Evolutionary conservation across 2,329 filamentous ascomycete species (phyloP), one percentile per base, ranked within the genome.

Genomic region (Monosporascus ibericus): DNA sequence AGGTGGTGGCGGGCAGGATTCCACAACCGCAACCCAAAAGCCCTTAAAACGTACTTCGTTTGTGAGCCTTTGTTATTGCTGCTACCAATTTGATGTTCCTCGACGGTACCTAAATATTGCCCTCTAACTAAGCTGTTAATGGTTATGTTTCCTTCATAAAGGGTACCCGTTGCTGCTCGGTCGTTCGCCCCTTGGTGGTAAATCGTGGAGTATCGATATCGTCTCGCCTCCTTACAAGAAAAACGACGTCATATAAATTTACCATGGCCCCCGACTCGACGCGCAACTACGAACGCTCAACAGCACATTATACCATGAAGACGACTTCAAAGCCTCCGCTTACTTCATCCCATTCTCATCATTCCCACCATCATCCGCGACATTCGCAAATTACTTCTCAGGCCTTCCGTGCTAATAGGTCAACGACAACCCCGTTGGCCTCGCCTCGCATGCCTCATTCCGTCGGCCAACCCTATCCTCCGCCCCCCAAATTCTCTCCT

Each of bases 371-470:
- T 50, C 51, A 56, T 49, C 51, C 62, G 24, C 61, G 64, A 18
- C 68, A 72, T 52, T 67, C 75, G 7, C 75, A 74, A 51, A 67
- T 72, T 1, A 66, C 63, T 44, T 67, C 73, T 46, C 74, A 75
- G 50, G 64, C 73, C 5, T 69, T 66, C 53, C 65, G 69, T 48
- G 59, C 68, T 34, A 66, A 68, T 52, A 78, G 73, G 55, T 65
- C 76, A 34, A 63, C 76, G 30, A 64, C 72, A 11, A 82, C 81
- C 1, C 81, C 83, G 3, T 53, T 74, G 42, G 70, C 75, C 15
- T 82, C 81, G 6, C 77, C 80, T 44, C 73, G 75, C 48, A 70
- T 73, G 55, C 72, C 77, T 18, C 74, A 76, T 55, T 80, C 82
- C 2, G 78, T 78, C 48, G 79, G 80, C 57, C 80, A 84, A 63